Base-by-base conservation (phyloP, 805 yeast genomes). In the Candida pini region DNA sequence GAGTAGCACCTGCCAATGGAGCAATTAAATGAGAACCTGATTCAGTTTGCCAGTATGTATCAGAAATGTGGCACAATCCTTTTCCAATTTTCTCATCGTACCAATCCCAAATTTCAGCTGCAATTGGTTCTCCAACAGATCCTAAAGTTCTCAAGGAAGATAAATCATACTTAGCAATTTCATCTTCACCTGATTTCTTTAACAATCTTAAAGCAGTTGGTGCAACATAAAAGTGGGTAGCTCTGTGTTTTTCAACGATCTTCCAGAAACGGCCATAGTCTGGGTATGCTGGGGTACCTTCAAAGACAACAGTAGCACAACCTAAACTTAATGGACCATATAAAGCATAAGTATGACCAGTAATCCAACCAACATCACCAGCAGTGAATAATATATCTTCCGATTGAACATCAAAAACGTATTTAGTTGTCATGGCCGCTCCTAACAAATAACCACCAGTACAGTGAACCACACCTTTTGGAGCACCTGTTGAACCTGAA, bases 281-380 rank as follows among this genome's bases (percentile, higher is more conserved):
- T 44, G 95, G 94, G 59, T 80, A 83, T 17, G 88, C 85, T 26
- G 95, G 95, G 10, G 95, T 84, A 46, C 90, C 89, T 66, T 84
- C 94, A 54, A 81, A 84, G 23, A 84, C 82, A 29, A 84, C 72
- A 15, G 92, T 77, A 21, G 95, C 78, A 37, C 82, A 78, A 56
- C 95, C 95, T 48, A 73, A 68, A 20, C 73, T 58, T 54, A 84
- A 67, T 25, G 95, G 94, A 37, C 94, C 95, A 56, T 84, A 84
- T 31, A 83, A 74, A 14, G 78, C 88, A 51, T 84, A 84, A 9
- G 92, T 72, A 63, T 84, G 95, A 39, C 95, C 95, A 6, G 94
- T 84, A 52, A 84, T 81, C 95, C 95, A 84, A 52, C 95, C 95
- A 35, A 84, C 81, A 63, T 84, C 95, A 56, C 92, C 95, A 20